Evolutionary conservation across 352 stramenopile species (phyloP).

Genomic region (Phytophthora sp.): DNA sequence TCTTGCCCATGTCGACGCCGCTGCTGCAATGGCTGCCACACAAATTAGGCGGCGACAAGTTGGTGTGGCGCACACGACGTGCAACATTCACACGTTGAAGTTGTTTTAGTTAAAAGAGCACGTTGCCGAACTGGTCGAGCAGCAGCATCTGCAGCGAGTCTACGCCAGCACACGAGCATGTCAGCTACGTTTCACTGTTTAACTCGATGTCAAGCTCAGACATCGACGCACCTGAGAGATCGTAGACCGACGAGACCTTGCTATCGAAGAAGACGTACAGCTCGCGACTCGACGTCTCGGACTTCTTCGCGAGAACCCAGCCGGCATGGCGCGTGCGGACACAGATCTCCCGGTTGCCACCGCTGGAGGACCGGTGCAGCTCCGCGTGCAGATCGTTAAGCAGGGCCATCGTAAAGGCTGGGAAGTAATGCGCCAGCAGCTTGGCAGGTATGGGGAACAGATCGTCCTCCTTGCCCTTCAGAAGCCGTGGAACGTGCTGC

Average conservation of each 20-base stretch:
- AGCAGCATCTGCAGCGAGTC: slow-evolving; percentile 54
- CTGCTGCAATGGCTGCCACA: slow-evolving; percentile 3
- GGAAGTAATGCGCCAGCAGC: slow-evolving; percentile 57
- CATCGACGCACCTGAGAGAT: slow-evolving; percentile 51
- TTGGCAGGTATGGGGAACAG: slow-evolving; percentile 51
- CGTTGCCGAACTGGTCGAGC: slow-evolving; percentile 61
- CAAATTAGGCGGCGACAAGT: no score
- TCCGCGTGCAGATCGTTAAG: slow-evolving; percentile 51
- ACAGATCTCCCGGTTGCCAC: slow-evolving; percentile 52
- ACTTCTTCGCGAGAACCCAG: slow-evolving; percentile 64
- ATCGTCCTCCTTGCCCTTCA: slow-evolving; percentile 57
- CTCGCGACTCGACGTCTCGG: slow-evolving; percentile 49
- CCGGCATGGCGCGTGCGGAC: slow-evolving; percentile 61
- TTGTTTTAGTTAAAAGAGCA: slow-evolving; percentile 40
- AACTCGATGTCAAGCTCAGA: background rate
- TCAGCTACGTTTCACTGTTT: background rate
- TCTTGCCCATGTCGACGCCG: slow-evolving; percentile 64
- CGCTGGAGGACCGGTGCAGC: slow-evolving; percentile 34
- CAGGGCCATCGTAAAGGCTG: slow-evolving; percentile 37
- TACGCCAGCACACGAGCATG: slow-evolving; percentile 17
- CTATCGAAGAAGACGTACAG: slow-evolving; percentile 70
- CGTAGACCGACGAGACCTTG: slow-evolving; percentile 58
- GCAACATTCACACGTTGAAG: background rate
- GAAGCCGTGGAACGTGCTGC: slow-evolving; percentile 54
- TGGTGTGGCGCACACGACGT: background rate